phyloP scores from a whole-genome alignment of 495 filamentous ascomycete species.

The Echria macrotheca region DNA sequence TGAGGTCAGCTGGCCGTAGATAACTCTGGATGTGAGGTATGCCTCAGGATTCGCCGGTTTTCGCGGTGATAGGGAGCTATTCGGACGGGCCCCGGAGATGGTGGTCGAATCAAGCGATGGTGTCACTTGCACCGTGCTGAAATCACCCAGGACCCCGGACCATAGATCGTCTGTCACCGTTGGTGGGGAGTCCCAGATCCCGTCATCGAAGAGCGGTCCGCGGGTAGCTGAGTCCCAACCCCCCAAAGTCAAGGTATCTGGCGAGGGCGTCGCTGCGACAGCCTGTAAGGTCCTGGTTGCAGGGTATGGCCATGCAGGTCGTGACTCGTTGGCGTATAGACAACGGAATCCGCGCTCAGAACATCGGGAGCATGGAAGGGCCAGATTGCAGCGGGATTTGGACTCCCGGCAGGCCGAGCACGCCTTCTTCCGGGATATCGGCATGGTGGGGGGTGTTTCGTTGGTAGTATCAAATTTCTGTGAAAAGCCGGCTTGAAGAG shows the following conservation, averaged over 20 bases:
- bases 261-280: no score
- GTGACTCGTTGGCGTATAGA: no score
- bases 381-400: slow-evolving; percentile 6
- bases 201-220: no score
- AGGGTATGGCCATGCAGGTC: no score
- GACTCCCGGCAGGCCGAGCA: neutral
- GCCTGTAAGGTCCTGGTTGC: no score
- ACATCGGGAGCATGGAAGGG: slow-evolving; percentile 3
- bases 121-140: neutral
- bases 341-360: neutral
- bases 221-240: no score
- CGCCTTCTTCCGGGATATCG: slow-evolving; percentile 4
- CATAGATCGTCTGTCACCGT: no score
- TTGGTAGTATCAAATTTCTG: no score
- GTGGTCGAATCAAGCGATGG: neutral
- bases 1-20: slow-evolving; percentile 7
- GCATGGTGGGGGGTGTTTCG: neutral
- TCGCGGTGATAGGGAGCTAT: neutral
- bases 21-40: slow-evolving; percentile 3
- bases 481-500: no score
- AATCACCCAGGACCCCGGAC: neutral
- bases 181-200: no score
- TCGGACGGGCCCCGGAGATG: neutral
- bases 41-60: neutral
- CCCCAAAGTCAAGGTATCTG: no score